Conservation (phyloP, 768 basidiomycete species). For the Suillus weaverae region DNA sequence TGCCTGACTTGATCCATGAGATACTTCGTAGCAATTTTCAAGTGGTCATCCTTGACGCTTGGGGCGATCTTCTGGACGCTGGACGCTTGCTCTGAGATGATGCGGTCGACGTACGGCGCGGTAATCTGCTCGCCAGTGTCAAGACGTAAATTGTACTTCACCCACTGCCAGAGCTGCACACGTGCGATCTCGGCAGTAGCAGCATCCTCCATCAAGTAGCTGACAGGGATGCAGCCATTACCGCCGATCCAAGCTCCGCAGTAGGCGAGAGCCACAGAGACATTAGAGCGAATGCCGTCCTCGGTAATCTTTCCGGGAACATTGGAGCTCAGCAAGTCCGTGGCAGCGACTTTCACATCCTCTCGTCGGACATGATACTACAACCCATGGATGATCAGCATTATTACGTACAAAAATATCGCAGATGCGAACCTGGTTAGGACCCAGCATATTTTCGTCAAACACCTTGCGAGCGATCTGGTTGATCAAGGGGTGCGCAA, state of each 20-base stretch:
- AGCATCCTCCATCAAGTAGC: conserved; percentile 96
- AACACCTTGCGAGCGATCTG: conserved; percentile 88
- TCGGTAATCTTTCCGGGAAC: conserved; percentile 89
- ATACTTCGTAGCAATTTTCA: conserved; percentile 75
- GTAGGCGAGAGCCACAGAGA: conserved; percentile 87
- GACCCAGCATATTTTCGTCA: conserved; percentile 93
- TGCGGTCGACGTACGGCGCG: conserved; percentile 60
- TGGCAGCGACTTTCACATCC: conserved; percentile 84
- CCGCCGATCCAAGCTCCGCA: conserved; percentile 96
- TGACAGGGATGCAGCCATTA: conserved; percentile 96
- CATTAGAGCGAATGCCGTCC: conserved; percentile 85
- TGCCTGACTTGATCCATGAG: conserved; percentile 76
- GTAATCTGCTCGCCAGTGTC: conserved; percentile 75
- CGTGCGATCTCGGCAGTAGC: conserved; percentile 99
- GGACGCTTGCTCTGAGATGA: conserved; percentile 64
- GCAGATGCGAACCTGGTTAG: conserved; percentile 73
- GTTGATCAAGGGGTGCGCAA: conserved; percentile 96
- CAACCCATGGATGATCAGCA: neutral
- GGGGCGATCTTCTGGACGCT: conserved; percentile 61
- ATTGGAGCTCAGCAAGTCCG: conserved; percentile 78
- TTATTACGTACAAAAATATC: neutral
- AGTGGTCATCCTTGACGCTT: conserved; percentile 66
- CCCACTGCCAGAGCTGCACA: conserved; percentile 99
- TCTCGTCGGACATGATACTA: conserved; percentile 92
- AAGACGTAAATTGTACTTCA: conserved; percentile 69